Conservation (phyloP, 345 rosid genomes). For the Laguncularia racemosa region DNA sequence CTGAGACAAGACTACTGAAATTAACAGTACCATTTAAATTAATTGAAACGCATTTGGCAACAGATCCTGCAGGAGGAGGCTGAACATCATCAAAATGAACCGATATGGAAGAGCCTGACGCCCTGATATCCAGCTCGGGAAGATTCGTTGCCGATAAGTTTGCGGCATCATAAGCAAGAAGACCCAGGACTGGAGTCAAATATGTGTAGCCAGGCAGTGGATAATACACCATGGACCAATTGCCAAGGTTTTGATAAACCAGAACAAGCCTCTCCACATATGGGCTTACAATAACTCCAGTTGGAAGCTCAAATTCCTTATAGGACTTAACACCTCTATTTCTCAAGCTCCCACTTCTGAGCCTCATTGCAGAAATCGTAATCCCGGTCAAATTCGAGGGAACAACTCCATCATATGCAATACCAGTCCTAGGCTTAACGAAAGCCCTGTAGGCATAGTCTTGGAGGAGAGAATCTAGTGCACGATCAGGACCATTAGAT, state of each 20-base stretch:
- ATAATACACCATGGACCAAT: slow-evolving; percentile 63
- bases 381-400: slow-evolving; percentile 74
- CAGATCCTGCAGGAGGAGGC: slow-evolving; percentile 45
- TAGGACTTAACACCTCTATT: slow-evolving; percentile 37
- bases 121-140: slow-evolving; percentile 32
- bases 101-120: slow-evolving; percentile 40
- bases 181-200: slow-evolving; percentile 75
- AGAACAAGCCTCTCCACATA: slow-evolving; percentile 79
- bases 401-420: slow-evolving; percentile 39
- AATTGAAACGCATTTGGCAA: slow-evolving; percentile 61
- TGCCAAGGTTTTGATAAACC: slow-evolving; percentile 84
- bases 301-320: slow-evolving; percentile 57
- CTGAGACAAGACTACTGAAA: slow-evolving; percentile 45
- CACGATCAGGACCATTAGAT: slow-evolving; percentile 20
- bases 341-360: slow-evolving; percentile 80
- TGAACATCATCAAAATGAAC: slow-evolving; percentile 51
- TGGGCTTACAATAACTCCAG: slow-evolving; percentile 35
- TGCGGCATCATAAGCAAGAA: slow-evolving; percentile 71
- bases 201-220: slow-evolving; percentile 43
- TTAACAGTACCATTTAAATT: slow-evolving; percentile 47
- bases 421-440: slow-evolving; percentile 66
- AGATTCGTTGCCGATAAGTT: slow-evolving; percentile 58
- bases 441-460: slow-evolving; percentile 70
- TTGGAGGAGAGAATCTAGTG: slow-evolving; percentile 84
- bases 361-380: slow-evolving; percentile 66